Evolutionary conservation across 108 stramenopile species (phyloP).

Genomic region (Aurantiochytrium sp.): DNA sequence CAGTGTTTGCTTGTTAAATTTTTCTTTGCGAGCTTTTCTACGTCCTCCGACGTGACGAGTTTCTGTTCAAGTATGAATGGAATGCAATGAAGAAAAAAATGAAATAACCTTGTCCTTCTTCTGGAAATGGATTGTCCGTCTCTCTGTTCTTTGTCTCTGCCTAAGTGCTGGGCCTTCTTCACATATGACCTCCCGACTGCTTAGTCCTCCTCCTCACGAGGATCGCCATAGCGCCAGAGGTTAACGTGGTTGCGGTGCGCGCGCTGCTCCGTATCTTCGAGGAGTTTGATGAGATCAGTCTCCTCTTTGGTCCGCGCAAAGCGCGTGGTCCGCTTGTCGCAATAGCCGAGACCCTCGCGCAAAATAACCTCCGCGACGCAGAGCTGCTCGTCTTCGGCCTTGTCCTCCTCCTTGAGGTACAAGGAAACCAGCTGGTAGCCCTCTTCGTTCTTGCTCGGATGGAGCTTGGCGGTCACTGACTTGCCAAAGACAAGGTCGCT

Average conservation of each 20-base stretch:
- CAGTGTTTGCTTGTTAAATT: no score
- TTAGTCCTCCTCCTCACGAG: conserved; percentile 10
- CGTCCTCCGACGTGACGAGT: no score
- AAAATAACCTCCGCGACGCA: background rate
- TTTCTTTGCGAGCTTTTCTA: no score
- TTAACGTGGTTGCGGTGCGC: background rate
- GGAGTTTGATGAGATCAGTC: background rate
- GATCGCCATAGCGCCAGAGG: background rate
- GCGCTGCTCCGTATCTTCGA: background rate
- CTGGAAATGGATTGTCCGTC: no score
- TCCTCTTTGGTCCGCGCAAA: background rate
- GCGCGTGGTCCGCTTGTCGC: background rate
- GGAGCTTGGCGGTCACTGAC: conserved; percentile 44
- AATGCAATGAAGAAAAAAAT: no score
- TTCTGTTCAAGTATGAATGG: no score
- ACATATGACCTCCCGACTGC: background rate
- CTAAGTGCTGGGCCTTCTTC: no score
- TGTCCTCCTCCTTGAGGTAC: background rate
- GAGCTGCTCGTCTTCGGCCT: background rate
- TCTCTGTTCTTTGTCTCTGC: no score
- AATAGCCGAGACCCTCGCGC: background rate
- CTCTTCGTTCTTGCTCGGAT: background rate
- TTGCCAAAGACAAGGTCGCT: conserved; percentile 71
- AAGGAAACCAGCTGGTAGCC: background rate
- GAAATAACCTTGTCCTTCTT: no score